Base-by-base conservation (phyloP, 2,329 filamentous ascomycete species). In the Aspergillus aculeatinus region DNA sequence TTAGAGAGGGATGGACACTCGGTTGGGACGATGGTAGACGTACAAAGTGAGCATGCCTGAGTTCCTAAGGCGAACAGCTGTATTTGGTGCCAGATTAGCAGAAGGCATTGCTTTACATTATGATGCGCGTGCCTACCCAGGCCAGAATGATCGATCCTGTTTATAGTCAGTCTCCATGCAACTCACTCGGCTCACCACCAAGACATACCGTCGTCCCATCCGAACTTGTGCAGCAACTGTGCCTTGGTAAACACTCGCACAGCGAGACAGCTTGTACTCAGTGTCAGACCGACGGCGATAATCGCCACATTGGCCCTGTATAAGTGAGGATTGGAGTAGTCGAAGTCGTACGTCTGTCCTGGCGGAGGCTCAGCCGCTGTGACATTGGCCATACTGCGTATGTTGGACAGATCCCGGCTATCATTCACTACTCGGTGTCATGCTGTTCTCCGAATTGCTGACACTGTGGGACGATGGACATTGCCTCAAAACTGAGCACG, bases 241-340 rank as follows among this genome's bases (percentile, higher is more conserved):
- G 55, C 58, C 23, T 60, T 63, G 5, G 58, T 60, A 33, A 60
- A 63, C 5, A 63, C 21, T n/a, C 61, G 58, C 25, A 63, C 7
- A 3, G 23, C 25, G 27, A 63, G 27, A 21, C 27, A 59, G 31
- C 48, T 35, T 1, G 61, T 60, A 23, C 52, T 53, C 27, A 58
- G 44, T 11, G 57, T 42, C 14, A 63, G n/a, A 3, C 61, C 61
- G 4, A 48, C 27, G 5, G 57, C 51, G 5, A 62, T 23, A 16
- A 62, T 39, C 5, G 21, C 54, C 29, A 55, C 42, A 11, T 50
- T 60, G 25, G 59, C 50, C 14, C 29, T 27, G 23, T 58, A 62
- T n/a, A 62, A 33, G 31, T 52, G 57, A 5, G 47, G 60, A 27
- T 60, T 33, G 11, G 60, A 55, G 31, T 58, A 60, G 27, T 62